Evolutionary conservation across 1,139 yeast species (phyloP).

Genomic region (Diutina neorugosa): DNA sequence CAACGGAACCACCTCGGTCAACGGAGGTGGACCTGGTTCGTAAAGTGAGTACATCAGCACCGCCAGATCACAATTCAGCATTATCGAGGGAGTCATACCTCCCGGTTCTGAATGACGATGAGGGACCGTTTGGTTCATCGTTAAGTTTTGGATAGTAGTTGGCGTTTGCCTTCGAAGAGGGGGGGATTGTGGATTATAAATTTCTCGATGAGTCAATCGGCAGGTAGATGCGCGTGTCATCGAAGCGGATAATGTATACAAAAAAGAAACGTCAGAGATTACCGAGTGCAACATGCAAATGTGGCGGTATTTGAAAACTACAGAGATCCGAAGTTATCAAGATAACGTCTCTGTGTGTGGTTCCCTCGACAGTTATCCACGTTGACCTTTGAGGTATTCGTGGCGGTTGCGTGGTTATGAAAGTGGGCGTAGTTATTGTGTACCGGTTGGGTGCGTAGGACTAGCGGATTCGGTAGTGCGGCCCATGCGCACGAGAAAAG

Average conservation of each 20-base stretch:
- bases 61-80: constrained; percentile 2
- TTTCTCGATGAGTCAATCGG: constrained; percentile 2
- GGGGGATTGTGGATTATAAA: neutral
- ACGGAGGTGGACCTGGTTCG: neutral
- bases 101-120: neutral
- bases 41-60: constrained; percentile 3
- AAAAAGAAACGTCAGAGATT: neutral
- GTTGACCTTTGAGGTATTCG: too few relatives aligned
- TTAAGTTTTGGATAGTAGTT: neutral
- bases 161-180: neutral
- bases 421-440: neutral
- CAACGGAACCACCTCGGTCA: neutral
- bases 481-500: neutral
- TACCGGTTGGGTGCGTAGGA: neutral
- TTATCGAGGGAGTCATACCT: neutral
- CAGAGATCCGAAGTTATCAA: too few relatives aligned
- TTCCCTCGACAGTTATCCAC: too few relatives aligned
- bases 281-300: neutral
- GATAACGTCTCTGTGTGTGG: too few relatives aligned
- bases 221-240: neutral
- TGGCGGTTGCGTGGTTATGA: neutral
- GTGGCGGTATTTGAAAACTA: neutral
- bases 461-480: neutral
- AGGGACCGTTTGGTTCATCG: neutral
- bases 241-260: neutral